These are phyloP conservation scores for Trichopus zeylanicus DNA, from an alignment of 116 monocot genomes.

Conservation along the genomic window DNA sequence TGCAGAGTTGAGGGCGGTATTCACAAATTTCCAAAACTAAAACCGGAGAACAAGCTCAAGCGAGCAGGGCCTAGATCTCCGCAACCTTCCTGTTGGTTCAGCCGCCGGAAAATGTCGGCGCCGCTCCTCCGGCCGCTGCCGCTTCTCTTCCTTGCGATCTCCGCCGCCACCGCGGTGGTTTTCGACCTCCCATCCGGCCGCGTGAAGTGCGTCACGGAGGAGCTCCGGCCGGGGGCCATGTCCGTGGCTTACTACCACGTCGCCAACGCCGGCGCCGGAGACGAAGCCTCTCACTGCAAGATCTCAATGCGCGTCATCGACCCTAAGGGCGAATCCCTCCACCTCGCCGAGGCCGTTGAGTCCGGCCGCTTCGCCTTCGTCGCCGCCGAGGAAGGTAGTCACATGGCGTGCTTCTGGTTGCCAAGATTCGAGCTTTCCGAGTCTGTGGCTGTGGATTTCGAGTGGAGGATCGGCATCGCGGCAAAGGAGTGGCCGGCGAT, in stretches of 20 bases:
- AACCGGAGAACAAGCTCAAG: too few species aligned
- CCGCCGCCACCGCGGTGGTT: constrained; percentile 15
- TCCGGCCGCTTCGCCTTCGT: constrained; percentile 24
- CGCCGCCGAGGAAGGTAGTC: constrained; percentile 7
- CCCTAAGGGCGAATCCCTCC: constrained; percentile 18
- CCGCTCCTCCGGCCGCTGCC: neutral
- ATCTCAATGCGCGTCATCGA: constrained; percentile 19
- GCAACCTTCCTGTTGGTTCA: neutral
- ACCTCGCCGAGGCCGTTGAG: constrained; percentile 18
- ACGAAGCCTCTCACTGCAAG: constrained; percentile 5
- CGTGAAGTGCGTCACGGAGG: constrained; percentile 31
- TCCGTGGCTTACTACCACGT: constrained; percentile 24
- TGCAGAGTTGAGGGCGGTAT: too few species aligned
- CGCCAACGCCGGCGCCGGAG: constrained; percentile 1
- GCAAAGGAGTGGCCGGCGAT: constrained; percentile 5
- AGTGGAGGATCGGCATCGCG: constrained; percentile 20
- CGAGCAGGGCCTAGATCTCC: too few species aligned
- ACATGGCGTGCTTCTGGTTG: constrained; percentile 33
- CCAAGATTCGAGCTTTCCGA: constrained; percentile 17
- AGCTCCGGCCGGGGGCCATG: constrained; percentile 18
- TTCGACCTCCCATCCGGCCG: constrained; percentile 28
- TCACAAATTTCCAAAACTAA: too few species aligned
- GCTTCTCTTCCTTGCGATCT: neutral
- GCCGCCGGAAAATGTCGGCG: neutral
- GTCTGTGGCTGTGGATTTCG: constrained; percentile 23